Percentiles rank a stretch among this genome's conserved stretches.
Conservation (phyloP, 306 rosid genomes). For the Cicer cuneatum region DNA sequence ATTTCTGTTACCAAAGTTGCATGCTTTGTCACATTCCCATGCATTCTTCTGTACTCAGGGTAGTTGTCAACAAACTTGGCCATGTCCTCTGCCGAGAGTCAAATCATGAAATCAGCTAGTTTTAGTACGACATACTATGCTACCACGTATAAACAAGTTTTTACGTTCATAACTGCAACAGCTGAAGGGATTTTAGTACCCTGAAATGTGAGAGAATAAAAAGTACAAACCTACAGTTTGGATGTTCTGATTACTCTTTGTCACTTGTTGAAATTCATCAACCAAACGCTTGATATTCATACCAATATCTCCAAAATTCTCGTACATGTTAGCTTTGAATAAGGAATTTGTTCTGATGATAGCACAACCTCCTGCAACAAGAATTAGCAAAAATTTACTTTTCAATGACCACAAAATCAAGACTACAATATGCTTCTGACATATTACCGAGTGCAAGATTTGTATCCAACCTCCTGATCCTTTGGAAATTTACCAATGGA, state of each 20-base stretch:
- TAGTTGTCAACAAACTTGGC: slow-evolving; percentile 94
- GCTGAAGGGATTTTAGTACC: slow-evolving; percentile 22
- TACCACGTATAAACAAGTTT: slow-evolving; percentile 29
- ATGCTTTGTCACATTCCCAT: slow-evolving; percentile 95
- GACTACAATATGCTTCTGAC: slow-evolving; percentile 19
- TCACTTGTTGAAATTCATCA: slow-evolving; percentile 91
- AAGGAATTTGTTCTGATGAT: slow-evolving; percentile 89
- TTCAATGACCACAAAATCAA: slow-evolving; percentile 39
- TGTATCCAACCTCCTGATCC: slow-evolving; percentile 88
- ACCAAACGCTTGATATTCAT: slow-evolving; percentile 93
- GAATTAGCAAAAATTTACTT: slow-evolving; percentile 36
- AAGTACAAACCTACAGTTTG: slow-evolving; percentile 87
- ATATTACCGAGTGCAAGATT: slow-evolving; percentile 33
- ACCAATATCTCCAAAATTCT: slow-evolving; percentile 97
- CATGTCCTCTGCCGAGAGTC: slow-evolving; percentile 81
- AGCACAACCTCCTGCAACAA: slow-evolving; percentile 84
- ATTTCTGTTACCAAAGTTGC: slow-evolving; percentile 92
- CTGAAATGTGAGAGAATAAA: slow-evolving; percentile 25
- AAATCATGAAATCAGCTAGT: slow-evolving; percentile 38
- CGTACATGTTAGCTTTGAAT: slow-evolving; percentile 90
- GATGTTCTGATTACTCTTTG: slow-evolving; percentile 89
- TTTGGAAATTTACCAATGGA: slow-evolving; percentile 69
- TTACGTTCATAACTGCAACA: slow-evolving; percentile 21
- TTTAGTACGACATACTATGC: not conserved
- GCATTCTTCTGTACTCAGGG: slow-evolving; percentile 95